phyloP scores from a whole-genome alignment of 2,329 filamentous ascomycete species.

The Epichloe elymi region DNA sequence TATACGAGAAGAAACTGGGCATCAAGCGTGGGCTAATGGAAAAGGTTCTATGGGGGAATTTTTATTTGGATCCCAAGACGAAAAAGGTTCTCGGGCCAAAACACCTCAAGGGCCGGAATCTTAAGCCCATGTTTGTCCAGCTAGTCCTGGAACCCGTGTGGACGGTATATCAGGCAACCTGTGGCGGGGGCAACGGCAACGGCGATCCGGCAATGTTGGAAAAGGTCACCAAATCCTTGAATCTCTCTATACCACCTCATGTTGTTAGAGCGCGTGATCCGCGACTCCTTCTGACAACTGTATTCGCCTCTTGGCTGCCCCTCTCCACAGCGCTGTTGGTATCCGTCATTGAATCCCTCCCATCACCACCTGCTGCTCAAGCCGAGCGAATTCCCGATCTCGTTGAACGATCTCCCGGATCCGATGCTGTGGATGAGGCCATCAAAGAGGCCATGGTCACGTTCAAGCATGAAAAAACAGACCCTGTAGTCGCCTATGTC shows the following conservation, averaged over 20 bases:
- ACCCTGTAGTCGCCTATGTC: conserved; percentile 84
- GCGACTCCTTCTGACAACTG: conserved; percentile 66
- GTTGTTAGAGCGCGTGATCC: conserved; percentile 74
- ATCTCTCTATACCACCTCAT: conserved; percentile 72
- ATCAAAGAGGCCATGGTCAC: conserved; percentile 71
- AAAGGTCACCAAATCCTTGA: conserved; percentile 89
- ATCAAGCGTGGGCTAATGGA: conserved; percentile 82
- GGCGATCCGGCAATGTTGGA: conserved; percentile 73
- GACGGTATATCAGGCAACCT: conserved; percentile 88
- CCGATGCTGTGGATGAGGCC: conserved; percentile 51
- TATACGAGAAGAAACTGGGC: conserved; percentile 95
- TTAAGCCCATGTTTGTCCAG: conserved; percentile 97
- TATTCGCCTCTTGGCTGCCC: conserved; percentile 85
- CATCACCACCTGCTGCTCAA: conserved; percentile 71
- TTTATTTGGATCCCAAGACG: conserved; percentile 91
- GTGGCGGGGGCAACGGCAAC: conserved; percentile 67
- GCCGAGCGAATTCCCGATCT: conserved; percentile 66
- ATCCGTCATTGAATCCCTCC: conserved; percentile 84
- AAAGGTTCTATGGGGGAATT: conserved; percentile 94
- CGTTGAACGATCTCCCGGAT: conserved; percentile 66
- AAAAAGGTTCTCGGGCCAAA: conserved; percentile 85
- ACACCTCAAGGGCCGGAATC: conserved; percentile 77
- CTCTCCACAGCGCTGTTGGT: conserved; percentile 86
- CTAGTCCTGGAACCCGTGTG: conserved; percentile 90
- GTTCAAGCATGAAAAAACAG: conserved; percentile 57